Conservation (phyloP, 1,139 yeast genomes). For the Kodamaea plutei region DNA sequence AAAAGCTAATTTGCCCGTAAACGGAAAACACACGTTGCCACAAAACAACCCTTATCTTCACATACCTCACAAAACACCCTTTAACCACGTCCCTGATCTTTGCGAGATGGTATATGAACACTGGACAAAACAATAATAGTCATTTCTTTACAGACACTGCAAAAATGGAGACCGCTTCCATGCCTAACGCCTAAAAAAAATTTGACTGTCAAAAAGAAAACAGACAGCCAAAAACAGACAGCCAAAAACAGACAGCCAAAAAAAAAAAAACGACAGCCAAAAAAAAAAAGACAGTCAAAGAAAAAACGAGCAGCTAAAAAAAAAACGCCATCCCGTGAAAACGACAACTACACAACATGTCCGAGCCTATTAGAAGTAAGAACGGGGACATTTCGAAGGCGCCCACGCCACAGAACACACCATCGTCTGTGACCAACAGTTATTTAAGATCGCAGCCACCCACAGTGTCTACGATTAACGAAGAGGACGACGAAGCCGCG, state of each 20-base stretch:
- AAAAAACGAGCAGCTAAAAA: conserved; percentile 1
- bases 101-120: too few relatives aligned
- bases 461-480: conserved; percentile 71
- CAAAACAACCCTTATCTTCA: too few relatives aligned
- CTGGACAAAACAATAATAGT: too few relatives aligned
- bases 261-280: conserved; percentile 1
- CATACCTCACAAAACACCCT: too few relatives aligned
- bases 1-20: too few relatives aligned
- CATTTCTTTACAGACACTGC: too few relatives aligned
- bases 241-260: neutral
- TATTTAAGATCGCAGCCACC: conserved; percentile 72
- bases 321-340: too few relatives aligned
- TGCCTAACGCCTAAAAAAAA: too few relatives aligned
- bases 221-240: neutral
- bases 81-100: too few relatives aligned
- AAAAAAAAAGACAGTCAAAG: neutral
- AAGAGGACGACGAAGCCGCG: conserved; percentile 45
- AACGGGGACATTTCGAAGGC: conserved; percentile 83
- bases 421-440: conserved; percentile 80
- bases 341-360: conserved; percentile 32
- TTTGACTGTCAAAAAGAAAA: too few relatives aligned
- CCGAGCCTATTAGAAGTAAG: conserved; percentile 66
- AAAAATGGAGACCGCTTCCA: too few relatives aligned
- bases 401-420: conserved; percentile 98
- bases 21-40: too few relatives aligned